Evolutionary conservation across 345 rosid species (phyloP).

Genomic region (Lenwebbia sp.): DNA sequence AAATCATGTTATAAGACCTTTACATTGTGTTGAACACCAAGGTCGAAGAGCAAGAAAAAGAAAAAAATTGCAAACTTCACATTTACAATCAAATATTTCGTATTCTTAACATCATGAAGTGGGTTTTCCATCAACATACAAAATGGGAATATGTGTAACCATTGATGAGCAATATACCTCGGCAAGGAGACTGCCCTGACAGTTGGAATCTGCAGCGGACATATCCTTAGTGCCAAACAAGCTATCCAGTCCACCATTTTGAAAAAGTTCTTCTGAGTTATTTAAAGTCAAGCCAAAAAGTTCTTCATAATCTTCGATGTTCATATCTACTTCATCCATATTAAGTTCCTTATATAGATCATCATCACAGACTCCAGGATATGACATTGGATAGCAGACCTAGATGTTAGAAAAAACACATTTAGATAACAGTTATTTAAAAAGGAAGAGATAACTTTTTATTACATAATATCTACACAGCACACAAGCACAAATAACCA

Average conservation of each 20-base stretch:
- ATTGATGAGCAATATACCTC: slow-evolving; percentile 35
- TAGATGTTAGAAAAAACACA: not conserved
- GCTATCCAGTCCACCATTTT: slow-evolving; percentile 80
- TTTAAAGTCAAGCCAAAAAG: slow-evolving; percentile 81
- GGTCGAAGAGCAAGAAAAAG: not conserved
- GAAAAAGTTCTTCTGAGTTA: slow-evolving; percentile 67
- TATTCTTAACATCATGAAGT: not conserved
- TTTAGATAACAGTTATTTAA: not conserved
- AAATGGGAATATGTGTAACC: slow-evolving; percentile 1
- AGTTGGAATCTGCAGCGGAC: slow-evolving; percentile 44
- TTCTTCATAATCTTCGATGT: slow-evolving; percentile 88
- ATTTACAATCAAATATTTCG: not conserved
- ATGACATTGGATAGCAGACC: slow-evolving; percentile 9
- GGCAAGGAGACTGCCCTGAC: slow-evolving; percentile 44
- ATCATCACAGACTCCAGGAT: slow-evolving; percentile 30
- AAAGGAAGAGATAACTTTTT: not conserved
- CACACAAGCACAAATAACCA: not conserved
- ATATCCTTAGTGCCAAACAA: slow-evolving; percentile 54
- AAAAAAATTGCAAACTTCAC: not conserved
- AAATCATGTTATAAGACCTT: not conserved
- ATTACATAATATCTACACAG: not conserved
- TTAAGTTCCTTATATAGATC: slow-evolving; percentile 48
- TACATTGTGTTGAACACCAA: not conserved
- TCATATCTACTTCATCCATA: slow-evolving; percentile 80
- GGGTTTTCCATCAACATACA: not conserved